phyloP scores from a whole-genome alignment of 2,329 filamentous ascomycete species.

The Colletotrichum spaethianum region DNA sequence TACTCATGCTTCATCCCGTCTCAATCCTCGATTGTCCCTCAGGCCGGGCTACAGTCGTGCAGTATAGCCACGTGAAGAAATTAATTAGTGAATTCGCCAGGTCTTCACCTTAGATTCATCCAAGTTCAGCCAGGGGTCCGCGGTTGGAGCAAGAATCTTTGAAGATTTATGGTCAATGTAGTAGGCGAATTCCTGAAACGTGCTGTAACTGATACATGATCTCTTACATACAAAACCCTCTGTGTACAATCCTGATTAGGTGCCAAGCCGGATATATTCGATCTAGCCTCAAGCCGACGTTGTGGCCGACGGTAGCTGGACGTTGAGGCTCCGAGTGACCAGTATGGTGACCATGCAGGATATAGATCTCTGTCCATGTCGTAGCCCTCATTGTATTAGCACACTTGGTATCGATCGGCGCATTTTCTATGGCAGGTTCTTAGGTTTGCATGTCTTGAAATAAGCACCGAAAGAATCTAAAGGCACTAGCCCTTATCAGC shows the following conservation, averaged over 20 bases:
- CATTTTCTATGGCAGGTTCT: too few species aligned
- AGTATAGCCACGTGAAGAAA: background rate
- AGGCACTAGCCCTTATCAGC: too few species aligned
- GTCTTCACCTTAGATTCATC: too few species aligned
- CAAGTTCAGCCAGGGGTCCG: background rate
- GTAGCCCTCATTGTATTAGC: background rate
- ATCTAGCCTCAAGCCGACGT: background rate
- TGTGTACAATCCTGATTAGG: background rate
- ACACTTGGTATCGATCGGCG: background rate
- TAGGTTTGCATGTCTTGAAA: too few species aligned
- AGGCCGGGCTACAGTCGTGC: background rate
- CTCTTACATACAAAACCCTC: accelerated
- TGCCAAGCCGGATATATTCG: background rate
- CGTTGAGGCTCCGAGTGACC: background rate
- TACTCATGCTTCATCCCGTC: background rate
- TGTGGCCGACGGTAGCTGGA: background rate
- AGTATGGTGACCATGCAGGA: background rate
- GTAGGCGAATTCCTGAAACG: background rate
- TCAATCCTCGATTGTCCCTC: background rate
- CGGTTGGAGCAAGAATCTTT: background rate
- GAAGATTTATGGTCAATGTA: background rate
- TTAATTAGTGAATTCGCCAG: background rate
- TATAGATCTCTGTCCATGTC: background rate
- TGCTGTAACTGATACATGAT: too few species aligned
- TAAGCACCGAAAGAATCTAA: too few species aligned